These are phyloP conservation scores for Termitomyces eurrhizus DNA, from an alignment of 768 basidiomycete genomes.

Conservation along the genomic window DNA sequence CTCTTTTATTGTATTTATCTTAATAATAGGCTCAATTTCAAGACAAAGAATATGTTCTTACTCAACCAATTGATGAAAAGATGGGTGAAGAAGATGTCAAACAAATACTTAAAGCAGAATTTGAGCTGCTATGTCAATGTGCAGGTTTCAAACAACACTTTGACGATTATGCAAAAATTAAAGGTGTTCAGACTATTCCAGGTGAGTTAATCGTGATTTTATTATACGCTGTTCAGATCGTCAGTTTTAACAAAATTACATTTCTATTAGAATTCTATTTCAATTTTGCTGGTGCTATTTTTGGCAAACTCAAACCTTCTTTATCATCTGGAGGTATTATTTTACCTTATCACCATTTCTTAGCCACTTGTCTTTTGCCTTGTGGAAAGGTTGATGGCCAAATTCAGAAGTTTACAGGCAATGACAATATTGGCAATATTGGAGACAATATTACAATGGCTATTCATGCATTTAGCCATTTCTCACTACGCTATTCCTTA, in stretches of 20 bases:
- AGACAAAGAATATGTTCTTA: conserved; percentile 18
- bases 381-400: conserved; percentile 18
- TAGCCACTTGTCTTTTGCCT: conserved; percentile 25
- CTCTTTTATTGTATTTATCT: neutral
- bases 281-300: conserved; percentile 14
- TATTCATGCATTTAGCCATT: neutral
- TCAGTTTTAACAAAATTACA: no score
- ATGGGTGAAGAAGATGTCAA: neutral
- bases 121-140: neutral
- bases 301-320: neutral
- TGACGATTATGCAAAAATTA: no score
- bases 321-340: neutral
- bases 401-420: conserved; percentile 26
- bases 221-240: no score
- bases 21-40: neutral
- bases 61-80: neutral
- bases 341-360: conserved; percentile 13
- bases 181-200: no score
- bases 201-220: no score
- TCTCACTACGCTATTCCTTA: neutral
- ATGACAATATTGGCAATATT: conserved; percentile 1
- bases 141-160: conserved; percentile 13
- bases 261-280: conserved; percentile 29
- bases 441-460: neutral
- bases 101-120: neutral